phyloP scores from a whole-genome alignment of 2,329 filamentous ascomycete species.

The Aspergillus viridinutans region DNA sequence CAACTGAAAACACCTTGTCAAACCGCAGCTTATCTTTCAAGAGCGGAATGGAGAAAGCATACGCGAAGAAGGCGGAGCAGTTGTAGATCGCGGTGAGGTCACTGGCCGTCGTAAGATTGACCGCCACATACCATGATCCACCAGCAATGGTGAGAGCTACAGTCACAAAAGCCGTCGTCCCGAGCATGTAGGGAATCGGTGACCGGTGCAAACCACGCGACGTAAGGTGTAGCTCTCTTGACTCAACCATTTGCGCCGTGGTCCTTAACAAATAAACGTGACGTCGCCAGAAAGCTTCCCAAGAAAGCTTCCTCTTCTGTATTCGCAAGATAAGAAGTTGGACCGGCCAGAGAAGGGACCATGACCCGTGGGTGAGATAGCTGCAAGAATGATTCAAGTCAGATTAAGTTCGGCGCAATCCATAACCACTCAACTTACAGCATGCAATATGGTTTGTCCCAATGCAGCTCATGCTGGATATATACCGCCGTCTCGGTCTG shows the following conservation, averaged over 20 bases:
- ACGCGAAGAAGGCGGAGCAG: slow-evolving; percentile 97
- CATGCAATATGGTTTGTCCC: slow-evolving; percentile 99
- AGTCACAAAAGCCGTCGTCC: slow-evolving; percentile 77
- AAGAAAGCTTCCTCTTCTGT: slow-evolving; percentile 73
- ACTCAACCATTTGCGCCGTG: slow-evolving; percentile 80
- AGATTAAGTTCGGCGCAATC: background rate
- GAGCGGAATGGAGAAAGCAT: slow-evolving; percentile 89
- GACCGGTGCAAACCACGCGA: slow-evolving; percentile 37
- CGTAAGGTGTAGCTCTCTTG: slow-evolving; percentile 64
- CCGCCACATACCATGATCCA: slow-evolving; percentile 91
- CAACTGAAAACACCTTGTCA: slow-evolving; percentile 82
- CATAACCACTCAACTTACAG: slow-evolving; percentile 53
- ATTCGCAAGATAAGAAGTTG: slow-evolving; percentile 77
- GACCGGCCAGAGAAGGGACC: slow-evolving; percentile 81
- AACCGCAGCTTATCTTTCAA: slow-evolving; percentile 77
- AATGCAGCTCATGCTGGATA: slow-evolving; percentile 85
- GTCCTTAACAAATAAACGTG: slow-evolving; percentile 61
- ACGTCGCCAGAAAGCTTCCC: slow-evolving; percentile 78
- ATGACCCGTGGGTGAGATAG: slow-evolving; percentile 91
- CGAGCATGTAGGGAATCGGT: slow-evolving; percentile 69
- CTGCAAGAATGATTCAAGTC: slow-evolving; percentile 29
- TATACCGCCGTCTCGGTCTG: slow-evolving; percentile 96
- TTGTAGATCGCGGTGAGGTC: slow-evolving; percentile 99
- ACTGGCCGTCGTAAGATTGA: slow-evolving; percentile 85
- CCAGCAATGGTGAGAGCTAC: slow-evolving; percentile 84